Base-by-base conservation (phyloP, 768 basidiomycete genomes). In the Russula ochroleuca region DNA sequence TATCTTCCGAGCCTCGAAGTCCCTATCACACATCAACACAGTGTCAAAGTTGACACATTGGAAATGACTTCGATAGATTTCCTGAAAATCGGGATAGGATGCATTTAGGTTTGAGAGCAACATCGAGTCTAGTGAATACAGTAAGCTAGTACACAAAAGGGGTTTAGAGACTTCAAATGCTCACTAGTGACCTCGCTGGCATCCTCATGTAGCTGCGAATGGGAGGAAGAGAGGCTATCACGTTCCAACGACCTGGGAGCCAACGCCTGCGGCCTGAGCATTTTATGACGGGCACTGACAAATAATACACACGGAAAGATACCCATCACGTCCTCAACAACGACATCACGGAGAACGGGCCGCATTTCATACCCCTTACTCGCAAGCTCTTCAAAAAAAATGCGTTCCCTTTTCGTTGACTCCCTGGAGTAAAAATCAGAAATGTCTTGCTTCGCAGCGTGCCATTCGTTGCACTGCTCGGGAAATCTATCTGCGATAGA, bases 271-370 rank as follows among this genome's bases (percentile, higher is more conserved):
- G 25, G 14, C 48, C 47, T 11, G 49, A 8, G 28, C 5, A 35
- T 5, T n/a, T 21, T 19, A 53, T 45, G 40, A 45, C 23, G n/a
- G 8, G 5, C 15, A 9, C 1, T 25, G 5, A 21, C 4, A 9
- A 37, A n/a, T 7, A 35, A 48, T 11, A 54, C 63, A 14, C 25
- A 64, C 63, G 63, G 57, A n/a, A 64, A 64, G 40, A 64, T 33
- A 3, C 0, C 25, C 8, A 35, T 23, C 28, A 64, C 63, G 4
- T 64, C 52, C 19, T 33, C 51, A 28, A 47, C 51, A 48, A 59
- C 37, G 11, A 37, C 37, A 2, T 25, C 57, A 58, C 25, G 45
- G 31, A 64, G 63, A 21, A 40, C 43, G 10, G 17, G 35, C 11
- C 25, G 51, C 51, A 64, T n/a, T 15, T 57, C 50, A 40, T 54